Evolutionary conservation across 306 rosid species (phyloP).

Genomic region (Medicago lupulina): DNA sequence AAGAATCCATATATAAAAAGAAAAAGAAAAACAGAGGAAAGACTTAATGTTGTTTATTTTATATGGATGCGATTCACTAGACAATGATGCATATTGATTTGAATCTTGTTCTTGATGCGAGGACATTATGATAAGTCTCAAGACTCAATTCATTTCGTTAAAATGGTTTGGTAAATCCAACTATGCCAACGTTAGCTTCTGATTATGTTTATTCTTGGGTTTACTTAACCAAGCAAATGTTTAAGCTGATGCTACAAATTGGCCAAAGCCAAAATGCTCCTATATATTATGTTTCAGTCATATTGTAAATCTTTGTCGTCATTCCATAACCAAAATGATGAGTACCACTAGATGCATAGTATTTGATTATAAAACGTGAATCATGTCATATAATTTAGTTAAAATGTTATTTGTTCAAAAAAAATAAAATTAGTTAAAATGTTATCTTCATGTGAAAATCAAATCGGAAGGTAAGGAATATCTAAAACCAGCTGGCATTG

Average conservation of each 20-base stretch:
- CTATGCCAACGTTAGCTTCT: not conserved
- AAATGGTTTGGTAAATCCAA: constrained; percentile 24
- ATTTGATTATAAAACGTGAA: constrained; percentile 31
- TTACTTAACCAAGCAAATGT: constrained; percentile 14
- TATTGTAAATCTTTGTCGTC: not conserved
- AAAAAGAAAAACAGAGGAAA: no score
- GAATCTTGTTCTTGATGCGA: no score
- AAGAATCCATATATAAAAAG: no score
- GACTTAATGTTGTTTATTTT: no score
- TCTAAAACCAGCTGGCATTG: constrained; percentile 35
- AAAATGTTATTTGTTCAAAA: constrained; percentile 39
- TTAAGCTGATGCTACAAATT: not conserved
- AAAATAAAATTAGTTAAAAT: constrained; percentile 30
- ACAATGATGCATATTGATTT: no score
- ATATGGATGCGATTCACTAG: no score
- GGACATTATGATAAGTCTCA: no score
- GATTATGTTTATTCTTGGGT: constrained; percentile 27
- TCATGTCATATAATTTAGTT: constrained; percentile 34
- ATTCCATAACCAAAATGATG: constrained; percentile 33
- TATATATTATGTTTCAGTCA: no score
- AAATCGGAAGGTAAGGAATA: constrained; percentile 7
- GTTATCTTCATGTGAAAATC: constrained; percentile 40
- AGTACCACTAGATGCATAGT: not conserved
- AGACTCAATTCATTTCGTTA: no score
- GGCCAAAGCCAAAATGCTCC: constrained; percentile 18